Base-by-base conservation (phyloP, 2,329 filamentous ascomycete species). In the Pyricularia grisea region DNA sequence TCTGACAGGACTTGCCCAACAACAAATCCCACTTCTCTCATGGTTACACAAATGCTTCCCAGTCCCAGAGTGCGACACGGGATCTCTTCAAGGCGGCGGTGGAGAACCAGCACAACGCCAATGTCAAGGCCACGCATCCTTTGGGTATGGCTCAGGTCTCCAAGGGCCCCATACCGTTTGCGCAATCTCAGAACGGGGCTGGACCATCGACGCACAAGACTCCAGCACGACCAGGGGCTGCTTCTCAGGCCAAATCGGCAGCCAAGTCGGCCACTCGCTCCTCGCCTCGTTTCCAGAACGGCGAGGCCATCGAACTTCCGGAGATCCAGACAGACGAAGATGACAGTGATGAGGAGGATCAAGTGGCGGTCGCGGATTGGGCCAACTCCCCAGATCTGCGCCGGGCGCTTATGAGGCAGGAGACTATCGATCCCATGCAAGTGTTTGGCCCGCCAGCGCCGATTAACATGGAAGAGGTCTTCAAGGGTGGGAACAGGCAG, bases 301-400 rank as follows among this genome's bases (percentile, higher is more conserved):
- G 94, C 71, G 95, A 99, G 70, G 87, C 87, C 67, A 97, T 99
- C 74, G 91, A 95, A 73, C 87, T 99, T 3, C 94, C 95, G 0
- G 95, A 99, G 73, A 98, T 99, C 73, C 89, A 93, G 72, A 98
- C 95, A 1, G 96, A 99, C 76, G 93, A 93, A 33, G 94, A 97
- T 74, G 92, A 97, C 70, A 81, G 81, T 42, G 81, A 81, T 66
- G 78, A 84, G 65, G 78, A 84, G 66, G 88, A 92, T 80, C 76
- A 79, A 28, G 75, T 79, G 33, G 76, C 75, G 68, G 87, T 92
- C 20, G 92, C 93, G 2, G 87, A 88, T 9, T 99, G 95, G 95
- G 93, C 93, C 4, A 91, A 97, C 75, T 92, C 92, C 2, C 94
- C 94, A 12, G 90, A 92, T 72, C 86, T 99, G 65, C 88, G 90